Percentiles rank a stretch among this genome's conserved stretches.
Evolutionary conservation across 1,284 basidiomycete species (phyloP).

Genomic region (Ustilago sp.): DNA sequence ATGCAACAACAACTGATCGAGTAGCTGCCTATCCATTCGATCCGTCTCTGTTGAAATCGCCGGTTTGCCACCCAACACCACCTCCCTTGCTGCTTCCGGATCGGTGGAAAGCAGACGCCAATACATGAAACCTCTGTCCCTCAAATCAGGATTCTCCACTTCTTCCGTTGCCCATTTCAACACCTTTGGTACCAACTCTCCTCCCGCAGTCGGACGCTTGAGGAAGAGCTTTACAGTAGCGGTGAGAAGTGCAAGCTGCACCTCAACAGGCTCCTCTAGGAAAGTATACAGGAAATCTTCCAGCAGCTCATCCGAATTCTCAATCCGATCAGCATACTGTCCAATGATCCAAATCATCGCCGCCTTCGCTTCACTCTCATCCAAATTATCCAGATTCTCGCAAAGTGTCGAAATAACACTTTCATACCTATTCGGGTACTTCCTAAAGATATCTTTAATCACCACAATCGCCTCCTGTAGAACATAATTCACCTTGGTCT

Average conservation of each 20-base stretch:
- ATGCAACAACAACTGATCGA: constrained; percentile 67
- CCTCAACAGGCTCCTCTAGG: constrained; percentile 91
- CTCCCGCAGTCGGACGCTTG: constrained; percentile 89
- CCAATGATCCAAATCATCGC: constrained; percentile 99
- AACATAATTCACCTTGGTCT: constrained; percentile 94
- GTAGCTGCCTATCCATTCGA: constrained; percentile 77
- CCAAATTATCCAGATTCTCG: constrained; percentile 88
- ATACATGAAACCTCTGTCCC: constrained; percentile 99
- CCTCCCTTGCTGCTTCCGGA: constrained; percentile 84
- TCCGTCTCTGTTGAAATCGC: constrained; percentile 98
- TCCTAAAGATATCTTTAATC: constrained; percentile 96
- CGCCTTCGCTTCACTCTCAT: constrained; percentile 95
- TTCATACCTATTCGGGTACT: constrained; percentile 96
- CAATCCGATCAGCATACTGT: constrained; percentile 94
- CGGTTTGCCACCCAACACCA: constrained; percentile 94
- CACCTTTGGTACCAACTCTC: constrained; percentile 92
- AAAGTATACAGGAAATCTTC: constrained; percentile 92
- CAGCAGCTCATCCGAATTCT: constrained; percentile 93
- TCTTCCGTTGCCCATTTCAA: constrained; percentile 98
- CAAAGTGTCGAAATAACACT: constrained; percentile 92
- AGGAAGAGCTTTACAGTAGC: constrained; percentile 97
- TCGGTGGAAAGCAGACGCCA: constrained; percentile 95
- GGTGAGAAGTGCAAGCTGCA: constrained; percentile 93
- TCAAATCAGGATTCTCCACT: constrained; percentile 94
- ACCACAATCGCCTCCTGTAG: constrained; percentile 98